A percentile compares a stretch with the other conserved stretches of the same genome.
Conservation (phyloP, 352 stramenopile species). For the Phytopythium aichiense region DNA sequence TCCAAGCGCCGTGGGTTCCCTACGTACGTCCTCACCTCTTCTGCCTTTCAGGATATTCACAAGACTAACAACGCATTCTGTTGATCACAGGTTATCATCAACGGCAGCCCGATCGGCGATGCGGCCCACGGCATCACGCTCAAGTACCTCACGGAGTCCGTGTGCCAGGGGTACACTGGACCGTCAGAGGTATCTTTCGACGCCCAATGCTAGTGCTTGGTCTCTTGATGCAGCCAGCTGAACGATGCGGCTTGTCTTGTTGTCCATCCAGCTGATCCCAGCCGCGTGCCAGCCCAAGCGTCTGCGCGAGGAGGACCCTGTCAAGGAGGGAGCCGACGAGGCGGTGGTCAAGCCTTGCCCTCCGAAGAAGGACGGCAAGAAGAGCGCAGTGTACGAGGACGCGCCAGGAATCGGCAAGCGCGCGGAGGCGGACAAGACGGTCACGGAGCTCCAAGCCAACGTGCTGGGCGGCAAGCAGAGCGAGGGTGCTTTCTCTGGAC, state of each 20-base stretch:
- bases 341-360: conserved; percentile 61
- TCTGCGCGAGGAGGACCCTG: conserved; percentile 42
- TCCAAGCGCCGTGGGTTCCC: conserved; percentile 63
- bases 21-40: conserved; percentile 32
- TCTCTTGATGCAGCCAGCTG: background rate
- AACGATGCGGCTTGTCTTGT: background rate
- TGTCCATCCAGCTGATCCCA: conserved; percentile 27
- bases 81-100: conserved; percentile 46
- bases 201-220: background rate
- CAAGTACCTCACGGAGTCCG: conserved; percentile 55
- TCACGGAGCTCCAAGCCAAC: conserved; percentile 34
- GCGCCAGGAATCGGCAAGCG: conserved; percentile 59
- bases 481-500: conserved; percentile 18
- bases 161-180: conserved; percentile 70
- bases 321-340: conserved; percentile 29
- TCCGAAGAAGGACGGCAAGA: conserved; percentile 53
- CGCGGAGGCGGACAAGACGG: conserved; percentile 22
- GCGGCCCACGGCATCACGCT: conserved; percentile 58
- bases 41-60: background rate
- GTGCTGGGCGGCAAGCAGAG: conserved; percentile 29
- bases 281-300: conserved; percentile 55
- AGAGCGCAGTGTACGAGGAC: conserved; percentile 40
- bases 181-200: conserved; percentile 27
- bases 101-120: conserved; percentile 50
- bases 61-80: background rate